Conservation (phyloP, 2,329 filamentous ascomycete genomes). For the Botrytis medusae region DNA sequence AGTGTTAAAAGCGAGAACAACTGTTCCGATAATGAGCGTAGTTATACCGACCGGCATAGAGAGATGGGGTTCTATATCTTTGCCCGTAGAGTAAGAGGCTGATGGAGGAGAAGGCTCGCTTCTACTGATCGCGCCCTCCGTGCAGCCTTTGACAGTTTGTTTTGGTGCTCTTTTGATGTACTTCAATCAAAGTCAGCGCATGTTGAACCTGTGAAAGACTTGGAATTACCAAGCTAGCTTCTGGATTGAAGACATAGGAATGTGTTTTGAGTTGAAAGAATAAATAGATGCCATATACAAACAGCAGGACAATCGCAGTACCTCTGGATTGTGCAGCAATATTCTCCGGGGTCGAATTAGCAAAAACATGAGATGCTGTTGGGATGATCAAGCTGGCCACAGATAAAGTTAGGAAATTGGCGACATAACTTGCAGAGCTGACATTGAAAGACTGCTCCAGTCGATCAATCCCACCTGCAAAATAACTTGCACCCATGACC, state of each 20-base stretch:
- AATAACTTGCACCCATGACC: conserved; percentile 70
- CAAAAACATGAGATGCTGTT: conserved; percentile 69
- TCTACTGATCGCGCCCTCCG: conserved; percentile 46
- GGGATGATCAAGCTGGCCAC: conserved; percentile 84
- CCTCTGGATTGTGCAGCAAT: neutral
- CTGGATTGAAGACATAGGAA: conserved; percentile 7
- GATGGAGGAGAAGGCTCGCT: neutral
- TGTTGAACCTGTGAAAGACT: conserved; percentile 36
- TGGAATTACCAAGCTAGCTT: neutral
- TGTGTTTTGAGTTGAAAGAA: conserved; percentile 1
- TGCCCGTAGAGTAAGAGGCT: neutral
- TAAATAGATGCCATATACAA: neutral
- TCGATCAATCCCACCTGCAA: conserved; percentile 66
- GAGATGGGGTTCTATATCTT: neutral
- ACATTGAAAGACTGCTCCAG: conserved; percentile 84
- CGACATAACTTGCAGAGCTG: conserved; percentile 82
- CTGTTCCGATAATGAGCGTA: neutral
- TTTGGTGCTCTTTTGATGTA: conserved; percentile 43
- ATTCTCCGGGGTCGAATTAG: neutral
- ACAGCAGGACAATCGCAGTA: conserved; percentile 39
- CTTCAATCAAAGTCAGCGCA: conserved; percentile 25
- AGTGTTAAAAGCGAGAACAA: conserved; percentile 15
- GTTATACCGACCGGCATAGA: neutral
- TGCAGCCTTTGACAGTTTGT: conserved; percentile 58
- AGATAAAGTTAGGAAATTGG: conserved; percentile 64